Evolutionary conservation across 768 basidiomycete genomes (phyloP), one percentile per base, ranked within the genome.

Genomic region (Grammothele lineata): DNA sequence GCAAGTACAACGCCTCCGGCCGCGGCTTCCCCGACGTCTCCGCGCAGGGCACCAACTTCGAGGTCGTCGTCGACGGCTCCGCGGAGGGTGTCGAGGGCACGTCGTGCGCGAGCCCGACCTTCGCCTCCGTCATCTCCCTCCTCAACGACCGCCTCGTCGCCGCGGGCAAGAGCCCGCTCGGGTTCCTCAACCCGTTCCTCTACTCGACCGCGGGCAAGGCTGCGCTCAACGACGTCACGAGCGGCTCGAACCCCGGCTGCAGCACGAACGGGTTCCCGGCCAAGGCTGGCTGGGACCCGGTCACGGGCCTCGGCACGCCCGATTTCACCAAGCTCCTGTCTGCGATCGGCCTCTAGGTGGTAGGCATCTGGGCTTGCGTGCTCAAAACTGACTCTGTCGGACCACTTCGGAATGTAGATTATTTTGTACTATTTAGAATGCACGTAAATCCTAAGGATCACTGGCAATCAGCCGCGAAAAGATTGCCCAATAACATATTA

Each of bases 11-110:
- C 46, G 37, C 48, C 12, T 48, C 53, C 23, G 50, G 55, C 4
- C 50, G 76, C 75, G 84, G 65, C 4, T 70, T 69, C 57, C 86
- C 85, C 7, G 85, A 88, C 53, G 80, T 87, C 21, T 66, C 84
- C 0, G 80, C 85, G 0, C 81, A 81, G 58, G 70, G 71, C 2
- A 55, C 56, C 19, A 59, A 66, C 41, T 83, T 76, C 68, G 62
- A 66, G 15, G 70, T 85, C 35, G 69, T 70, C 57, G 63, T 71
- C 35, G 47, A 60, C 35, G 79, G 78, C 3, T 11, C 25, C 7
- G 17, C 63, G 11, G 51, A 44, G 11, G 55, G 58, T 2, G 70
- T 79, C 38, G 74, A 66, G 2, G 86, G 86, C 37, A 88, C 86
- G 4, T 83, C 80, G n/a, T 78, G 79, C 5, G 57, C 83, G 2